These are phyloP conservation scores for Penicillium psychrosexuale DNA, from an alignment of 2,329 filamentous ascomycete genomes.

Conservation along the genomic window DNA sequence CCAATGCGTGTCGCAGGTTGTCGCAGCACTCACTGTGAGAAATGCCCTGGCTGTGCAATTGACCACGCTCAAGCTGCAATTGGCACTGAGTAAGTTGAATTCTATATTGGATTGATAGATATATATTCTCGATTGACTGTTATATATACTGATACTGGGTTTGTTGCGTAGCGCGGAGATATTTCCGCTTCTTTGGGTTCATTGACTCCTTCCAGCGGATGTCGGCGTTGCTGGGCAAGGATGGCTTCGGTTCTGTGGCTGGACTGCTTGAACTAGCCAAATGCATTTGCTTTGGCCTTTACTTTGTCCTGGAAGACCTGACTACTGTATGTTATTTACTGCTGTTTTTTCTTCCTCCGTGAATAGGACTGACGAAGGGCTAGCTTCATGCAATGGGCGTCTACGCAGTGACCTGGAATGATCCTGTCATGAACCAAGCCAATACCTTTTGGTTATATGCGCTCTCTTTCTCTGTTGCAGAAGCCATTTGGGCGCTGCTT, in stretches of 20 bases:
- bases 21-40: conserved; percentile 26
- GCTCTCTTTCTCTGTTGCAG: conserved; percentile 52
- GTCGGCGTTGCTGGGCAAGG: conserved; percentile 40
- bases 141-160: conserved; percentile 4
- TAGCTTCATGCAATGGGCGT: conserved; percentile 52
- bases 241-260: conserved; percentile 23
- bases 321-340: conserved; percentile 54
- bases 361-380: conserved; percentile 3
- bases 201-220: conserved; percentile 58
- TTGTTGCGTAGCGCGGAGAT: conserved; percentile 52
- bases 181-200: conserved; percentile 67
- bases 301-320: conserved; percentile 63
- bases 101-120: background rate
- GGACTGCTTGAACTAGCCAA: conserved; percentile 53
- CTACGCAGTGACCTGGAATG: conserved; percentile 44
- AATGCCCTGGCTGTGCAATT: conserved; percentile 34
- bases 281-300: conserved; percentile 62
- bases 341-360: background rate
- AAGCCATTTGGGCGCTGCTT: conserved; percentile 24
- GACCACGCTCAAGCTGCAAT: conserved; percentile 38
- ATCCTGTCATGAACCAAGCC: conserved; percentile 55
- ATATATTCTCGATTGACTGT: no score
- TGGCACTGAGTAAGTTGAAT: conserved; percentile 41
- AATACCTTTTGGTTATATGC: conserved; percentile 69
- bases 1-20: conserved; percentile 37